These are phyloP conservation scores for Rugosomyces carneus DNA, from an alignment of 1,284 basidiomycete genomes.

Conservation along the genomic window DNA sequence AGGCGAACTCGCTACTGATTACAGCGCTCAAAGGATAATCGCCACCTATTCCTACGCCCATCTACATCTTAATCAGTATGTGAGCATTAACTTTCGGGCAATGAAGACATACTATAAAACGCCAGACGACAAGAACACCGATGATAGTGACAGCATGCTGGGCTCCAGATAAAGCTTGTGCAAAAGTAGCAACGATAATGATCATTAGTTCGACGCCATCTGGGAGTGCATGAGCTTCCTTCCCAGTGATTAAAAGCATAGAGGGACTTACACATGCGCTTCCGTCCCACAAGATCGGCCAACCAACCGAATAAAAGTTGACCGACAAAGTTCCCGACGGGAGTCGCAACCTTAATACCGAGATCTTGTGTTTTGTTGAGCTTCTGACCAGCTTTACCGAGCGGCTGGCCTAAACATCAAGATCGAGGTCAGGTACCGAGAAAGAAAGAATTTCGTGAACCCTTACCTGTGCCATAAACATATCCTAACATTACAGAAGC, in stretches of 20 bases:
- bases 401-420: constrained; percentile 17
- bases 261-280: constrained; percentile 57
- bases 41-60: constrained; percentile 71
- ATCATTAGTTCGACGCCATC: constrained; percentile 71
- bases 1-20: constrained; percentile 74
- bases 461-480: constrained; percentile 50
- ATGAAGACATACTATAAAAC: constrained; percentile 42
- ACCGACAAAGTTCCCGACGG: constrained; percentile 56
- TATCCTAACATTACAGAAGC: constrained; percentile 72
- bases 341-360: constrained; percentile 74
- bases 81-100: not conserved
- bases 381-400: constrained; percentile 19
- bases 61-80: constrained; percentile 24
- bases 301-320: constrained; percentile 70
- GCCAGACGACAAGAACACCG: constrained; percentile 68
- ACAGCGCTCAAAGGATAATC: constrained; percentile 64
- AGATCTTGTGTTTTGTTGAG: constrained; percentile 60
- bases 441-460: constrained; percentile 18
- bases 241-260: not conserved
- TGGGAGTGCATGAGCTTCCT: constrained; percentile 31
- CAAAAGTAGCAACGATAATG: constrained; percentile 61
- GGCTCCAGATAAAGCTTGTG: constrained; percentile 52
- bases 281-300: constrained; percentile 66
- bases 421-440: not conserved
- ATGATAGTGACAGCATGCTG: constrained; percentile 62